phyloP scores from a whole-genome alignment of 2,329 filamentous ascomycete species.

The Pestalotiopsis sp. region DNA sequence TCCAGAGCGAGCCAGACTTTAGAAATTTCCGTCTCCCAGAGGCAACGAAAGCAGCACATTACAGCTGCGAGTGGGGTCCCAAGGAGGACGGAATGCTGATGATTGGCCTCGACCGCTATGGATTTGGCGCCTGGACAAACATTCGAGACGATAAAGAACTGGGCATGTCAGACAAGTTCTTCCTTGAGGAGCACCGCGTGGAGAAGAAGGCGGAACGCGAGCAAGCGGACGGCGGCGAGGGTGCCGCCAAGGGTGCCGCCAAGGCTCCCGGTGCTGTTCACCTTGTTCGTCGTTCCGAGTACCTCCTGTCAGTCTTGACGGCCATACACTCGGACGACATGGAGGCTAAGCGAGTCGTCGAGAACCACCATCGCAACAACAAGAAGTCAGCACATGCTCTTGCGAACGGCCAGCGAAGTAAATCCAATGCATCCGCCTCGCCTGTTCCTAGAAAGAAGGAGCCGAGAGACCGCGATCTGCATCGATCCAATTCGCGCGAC shows the following conservation, averaged over 20 bases:
- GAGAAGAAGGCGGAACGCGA: conserved; percentile 94
- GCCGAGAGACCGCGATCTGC: conserved; percentile 45
- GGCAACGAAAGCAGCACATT: conserved; percentile 89
- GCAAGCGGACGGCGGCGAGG: conserved; percentile 56
- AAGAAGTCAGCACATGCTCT: conserved; percentile 67
- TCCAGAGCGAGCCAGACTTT: conserved; percentile 69
- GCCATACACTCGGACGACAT: conserved; percentile 80
- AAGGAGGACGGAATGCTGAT: conserved; percentile 97
- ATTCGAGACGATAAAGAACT: conserved; percentile 92
- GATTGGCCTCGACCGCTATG: conserved; percentile 88
- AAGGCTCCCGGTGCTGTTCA: conserved; percentile 98
- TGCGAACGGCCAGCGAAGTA: conserved; percentile 62
- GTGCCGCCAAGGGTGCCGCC: conserved; percentile 65
- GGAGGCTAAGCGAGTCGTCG: conserved; percentile 76
- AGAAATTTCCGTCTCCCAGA: conserved; percentile 85
- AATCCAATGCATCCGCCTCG: conserved; percentile 60
- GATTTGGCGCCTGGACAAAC: conserved; percentile 92
- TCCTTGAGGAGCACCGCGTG: conserved; percentile 96
- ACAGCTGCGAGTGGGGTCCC: conserved; percentile 89
- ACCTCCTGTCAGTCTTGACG: conserved; percentile 91
- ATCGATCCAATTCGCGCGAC: conserved; percentile 38
- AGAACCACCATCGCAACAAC: conserved; percentile 94
- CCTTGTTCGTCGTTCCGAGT: conserved; percentile 91
- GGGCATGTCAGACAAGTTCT: conserved; percentile 87
- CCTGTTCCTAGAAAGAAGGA: conserved; percentile 65